A percentile compares a stretch with the other conserved stretches of the same genome.
Evolutionary conservation across 768 basidiomycete genomes (phyloP).

Genomic region (Pulveroboletus sp.): DNA sequence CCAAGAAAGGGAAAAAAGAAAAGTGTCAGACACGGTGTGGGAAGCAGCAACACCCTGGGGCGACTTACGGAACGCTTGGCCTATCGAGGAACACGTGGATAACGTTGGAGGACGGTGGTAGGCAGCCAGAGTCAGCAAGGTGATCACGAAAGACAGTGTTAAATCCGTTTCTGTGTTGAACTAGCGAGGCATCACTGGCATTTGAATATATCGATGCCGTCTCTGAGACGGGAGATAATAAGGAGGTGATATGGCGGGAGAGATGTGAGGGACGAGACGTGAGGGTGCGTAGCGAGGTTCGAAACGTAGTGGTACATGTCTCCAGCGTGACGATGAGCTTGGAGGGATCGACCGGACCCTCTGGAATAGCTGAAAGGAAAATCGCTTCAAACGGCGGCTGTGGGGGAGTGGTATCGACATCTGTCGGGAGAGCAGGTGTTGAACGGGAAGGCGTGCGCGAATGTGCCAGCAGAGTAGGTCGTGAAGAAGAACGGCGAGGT

Average conservation of each 20-base stretch:
- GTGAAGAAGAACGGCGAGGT: conserved; percentile 38
- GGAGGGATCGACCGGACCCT: conserved; percentile 47
- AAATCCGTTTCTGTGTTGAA: conserved; percentile 33
- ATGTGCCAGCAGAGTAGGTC: conserved; percentile 18
- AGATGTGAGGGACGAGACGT: conserved; percentile 68
- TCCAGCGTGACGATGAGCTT: conserved; percentile 71
- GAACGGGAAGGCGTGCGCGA: conserved; percentile 38
- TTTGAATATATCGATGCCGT: conserved; percentile 57
- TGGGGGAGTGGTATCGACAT: conserved; percentile 42
- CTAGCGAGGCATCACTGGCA: conserved; percentile 36
- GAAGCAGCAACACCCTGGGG: background rate
- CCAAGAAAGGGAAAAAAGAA: background rate
- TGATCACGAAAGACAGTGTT: conserved; percentile 59
- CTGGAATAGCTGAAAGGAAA: conserved; percentile 58
- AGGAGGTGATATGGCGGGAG: conserved; percentile 50
- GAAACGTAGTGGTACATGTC: conserved; percentile 64
- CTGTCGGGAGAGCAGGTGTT: conserved; percentile 50
- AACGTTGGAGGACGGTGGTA: conserved; percentile 42
- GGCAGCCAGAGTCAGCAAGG: conserved; percentile 56
- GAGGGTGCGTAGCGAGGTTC: conserved; percentile 66
- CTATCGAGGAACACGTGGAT: conserved; percentile 80
- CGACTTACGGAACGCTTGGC: conserved; percentile 72
- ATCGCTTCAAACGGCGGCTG: conserved; percentile 64
- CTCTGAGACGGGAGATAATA: conserved; percentile 43
- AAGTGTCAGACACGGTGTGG: background rate